Evolutionary conservation across 1,284 basidiomycete species (phyloP).

Genomic region (Ustanciosporium gigantosporum): DNA sequence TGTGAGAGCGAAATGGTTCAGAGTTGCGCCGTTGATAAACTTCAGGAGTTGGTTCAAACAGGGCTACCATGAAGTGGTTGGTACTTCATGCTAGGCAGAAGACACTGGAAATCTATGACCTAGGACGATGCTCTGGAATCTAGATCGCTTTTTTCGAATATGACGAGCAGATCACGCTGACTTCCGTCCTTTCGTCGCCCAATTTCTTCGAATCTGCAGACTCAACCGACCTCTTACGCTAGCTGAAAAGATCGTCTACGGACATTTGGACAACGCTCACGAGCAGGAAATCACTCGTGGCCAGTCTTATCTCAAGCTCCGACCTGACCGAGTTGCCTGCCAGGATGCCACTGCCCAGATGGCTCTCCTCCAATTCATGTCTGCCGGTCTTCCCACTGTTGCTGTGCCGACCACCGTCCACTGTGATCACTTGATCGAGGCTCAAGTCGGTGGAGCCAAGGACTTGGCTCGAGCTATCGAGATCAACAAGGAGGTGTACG

Average conservation of each 20-base stretch:
- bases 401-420: conserved; percentile 90
- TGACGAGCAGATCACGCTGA: too few species aligned
- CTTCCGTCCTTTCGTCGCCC: too few species aligned
- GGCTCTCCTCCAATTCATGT: conserved; percentile 99
- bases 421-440: conserved; percentile 98
- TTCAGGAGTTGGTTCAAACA: too few species aligned
- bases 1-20: too few species aligned
- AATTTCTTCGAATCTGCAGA: conserved; percentile 22
- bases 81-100: background rate
- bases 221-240: conserved; percentile 59
- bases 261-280: conserved; percentile 60
- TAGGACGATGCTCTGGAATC: too few species aligned
- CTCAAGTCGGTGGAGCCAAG: conserved; percentile 87
- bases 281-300: conserved; percentile 59
- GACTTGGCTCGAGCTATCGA: conserved; percentile 90
- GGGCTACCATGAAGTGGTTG: too few species aligned
- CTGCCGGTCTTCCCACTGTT: conserved; percentile 81
- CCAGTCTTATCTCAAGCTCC: conserved; percentile 59
- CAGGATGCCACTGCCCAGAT: conserved; percentile 99
- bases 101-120: too few species aligned
- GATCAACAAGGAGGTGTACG: conserved; percentile 99
- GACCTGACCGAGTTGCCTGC: conserved; percentile 82
- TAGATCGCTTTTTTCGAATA: too few species aligned
- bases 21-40: too few species aligned
- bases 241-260: conserved; percentile 61